phyloP scores from a whole-genome alignment of 2,329 filamentous ascomycete genomes.

The Fusarium praegraminearum region DNA sequence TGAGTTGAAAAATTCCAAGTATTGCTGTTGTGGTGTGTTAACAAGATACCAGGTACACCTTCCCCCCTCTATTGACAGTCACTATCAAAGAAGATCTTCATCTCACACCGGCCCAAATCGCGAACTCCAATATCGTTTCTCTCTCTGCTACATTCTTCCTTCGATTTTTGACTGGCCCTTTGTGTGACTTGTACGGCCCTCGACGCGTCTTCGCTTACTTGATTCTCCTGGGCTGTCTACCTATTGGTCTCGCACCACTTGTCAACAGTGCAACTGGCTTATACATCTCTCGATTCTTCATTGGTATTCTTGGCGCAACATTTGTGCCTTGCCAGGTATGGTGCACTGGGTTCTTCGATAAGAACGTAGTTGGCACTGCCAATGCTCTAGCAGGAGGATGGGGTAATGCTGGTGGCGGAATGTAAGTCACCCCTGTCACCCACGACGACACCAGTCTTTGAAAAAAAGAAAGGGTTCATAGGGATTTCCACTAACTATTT shows the following conservation, averaged over 20 bases:
- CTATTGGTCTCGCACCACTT: slow-evolving; percentile 84
- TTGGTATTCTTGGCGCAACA: slow-evolving; percentile 80
- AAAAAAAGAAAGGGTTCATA: background rate
- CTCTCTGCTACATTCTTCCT: slow-evolving; percentile 77
- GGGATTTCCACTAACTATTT: slow-evolving; percentile 2
- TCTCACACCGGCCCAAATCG: slow-evolving; percentile 76
- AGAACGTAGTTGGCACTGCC: slow-evolving; percentile 88
- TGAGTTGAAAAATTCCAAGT: slow-evolving; percentile 36
- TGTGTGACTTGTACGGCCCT: slow-evolving; percentile 88
- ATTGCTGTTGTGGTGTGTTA: slow-evolving; percentile 13
- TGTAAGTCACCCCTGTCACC: slow-evolving; percentile 53
- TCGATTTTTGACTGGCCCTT: slow-evolving; percentile 80
- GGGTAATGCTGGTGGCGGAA: slow-evolving; percentile 88
- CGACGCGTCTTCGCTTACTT: slow-evolving; percentile 82
- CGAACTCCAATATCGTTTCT: slow-evolving; percentile 92
- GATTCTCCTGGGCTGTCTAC: slow-evolving; percentile 82
- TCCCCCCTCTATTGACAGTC: slow-evolving; percentile 81
- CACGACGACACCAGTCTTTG: background rate
- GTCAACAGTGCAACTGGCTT: slow-evolving; percentile 73
- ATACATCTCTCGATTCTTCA: slow-evolving; percentile 81
- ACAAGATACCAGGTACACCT: slow-evolving; percentile 71
- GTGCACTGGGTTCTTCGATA: slow-evolving; percentile 94
- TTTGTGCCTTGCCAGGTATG: slow-evolving; percentile 93
- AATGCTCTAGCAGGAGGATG: slow-evolving; percentile 87
- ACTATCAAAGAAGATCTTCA: slow-evolving; percentile 84